These are phyloP conservation scores for Penicillium subrubescens DNA, from an alignment of 495 filamentous ascomycete genomes.

Conservation along the genomic window DNA sequence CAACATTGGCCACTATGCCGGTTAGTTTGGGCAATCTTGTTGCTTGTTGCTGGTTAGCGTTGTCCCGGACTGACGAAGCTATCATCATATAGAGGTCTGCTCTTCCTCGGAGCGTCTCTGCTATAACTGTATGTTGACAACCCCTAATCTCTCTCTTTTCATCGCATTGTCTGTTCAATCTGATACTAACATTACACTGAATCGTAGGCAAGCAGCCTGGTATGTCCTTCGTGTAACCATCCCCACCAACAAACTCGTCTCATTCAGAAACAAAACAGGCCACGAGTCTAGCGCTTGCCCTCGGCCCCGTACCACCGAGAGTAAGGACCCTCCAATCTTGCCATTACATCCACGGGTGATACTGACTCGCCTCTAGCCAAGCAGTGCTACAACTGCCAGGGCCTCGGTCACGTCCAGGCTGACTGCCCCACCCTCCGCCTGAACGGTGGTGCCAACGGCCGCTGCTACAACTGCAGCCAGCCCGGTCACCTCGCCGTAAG, in stretches of 20 bases:
- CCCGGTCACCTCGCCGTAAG: conserved; percentile 84
- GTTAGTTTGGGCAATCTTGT: conserved; percentile 44
- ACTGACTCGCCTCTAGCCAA: conserved; percentile 60
- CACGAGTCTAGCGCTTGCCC: conserved; percentile 98
- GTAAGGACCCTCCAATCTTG: conserved; percentile 46
- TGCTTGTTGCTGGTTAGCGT: neutral
- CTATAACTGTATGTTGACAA: conserved; percentile 85
- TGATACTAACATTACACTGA: conserved; percentile 30
- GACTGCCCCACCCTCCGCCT: conserved; percentile 97
- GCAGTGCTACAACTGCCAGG: conserved; percentile 99
- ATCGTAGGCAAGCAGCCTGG: conserved; percentile 79
- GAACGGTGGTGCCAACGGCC: conserved; percentile 73
- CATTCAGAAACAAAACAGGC: conserved; percentile 56
- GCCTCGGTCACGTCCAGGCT: conserved; percentile 96
- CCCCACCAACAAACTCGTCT: conserved; percentile 30
- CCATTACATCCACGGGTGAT: conserved; percentile 17
- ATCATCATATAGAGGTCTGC: conserved; percentile 72
- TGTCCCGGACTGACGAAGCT: conserved; percentile 15
- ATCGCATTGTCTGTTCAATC: conserved; percentile 5
- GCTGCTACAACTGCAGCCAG: conserved; percentile 95
- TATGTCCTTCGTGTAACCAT: conserved; percentile 42
- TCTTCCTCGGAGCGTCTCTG: conserved; percentile 94
- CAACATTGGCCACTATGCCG: conserved; percentile 97
- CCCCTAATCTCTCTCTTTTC: conserved; percentile 1
- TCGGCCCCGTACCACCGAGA: conserved; percentile 92